Base-by-base conservation (phyloP, 768 basidiomycete genomes). In the Termitomyces sp. region DNA sequence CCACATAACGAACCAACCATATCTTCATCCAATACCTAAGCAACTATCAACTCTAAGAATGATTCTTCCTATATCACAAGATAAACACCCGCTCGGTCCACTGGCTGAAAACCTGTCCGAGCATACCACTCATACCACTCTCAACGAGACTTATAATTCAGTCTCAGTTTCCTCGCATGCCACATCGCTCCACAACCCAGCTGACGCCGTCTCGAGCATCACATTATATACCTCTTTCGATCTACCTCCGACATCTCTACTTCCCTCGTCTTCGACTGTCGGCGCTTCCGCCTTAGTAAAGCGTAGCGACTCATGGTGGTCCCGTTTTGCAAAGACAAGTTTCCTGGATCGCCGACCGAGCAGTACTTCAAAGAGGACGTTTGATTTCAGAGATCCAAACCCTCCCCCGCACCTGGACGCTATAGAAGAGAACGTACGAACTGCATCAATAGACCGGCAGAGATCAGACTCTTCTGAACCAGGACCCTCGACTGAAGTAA, bases 241-340 rank as follows among this genome's bases (percentile, higher is more conserved):
- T 41, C n/a, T 17, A 19, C 49, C 70, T 57, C 49, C 69, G 29
- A 61, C 62, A 48, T 65, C 71, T 19, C 69, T 67, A 21, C 71
- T 66, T 41, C 68, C 74, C 16, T 58, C 59, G 32, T 76, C 78
- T 1, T 79, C 79, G 14, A 71, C 80, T 59, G 68, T 53, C 81
- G 46, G 74, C 75, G 63, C 71, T 77, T 42, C 53, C 59, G 70
- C 75, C 3, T 76, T 81, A 1, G 76, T 91, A 45, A 81, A 82
- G 43, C 78, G 90, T 7, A 86, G 82, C 41, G 83, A 90, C 66
- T 84, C 79, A 11, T 92, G 91, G 89, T 95, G 91, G 87, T 71
- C 78, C 9, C 84, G 88, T 3, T 85, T 95, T 64, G 76, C 88
- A 14, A 82, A 81, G 54, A 81, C 84, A 17, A 80, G 83, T 34